Base-by-base conservation (phyloP, 1,284 basidiomycete species). In the Rhodotorula sp. region DNA sequence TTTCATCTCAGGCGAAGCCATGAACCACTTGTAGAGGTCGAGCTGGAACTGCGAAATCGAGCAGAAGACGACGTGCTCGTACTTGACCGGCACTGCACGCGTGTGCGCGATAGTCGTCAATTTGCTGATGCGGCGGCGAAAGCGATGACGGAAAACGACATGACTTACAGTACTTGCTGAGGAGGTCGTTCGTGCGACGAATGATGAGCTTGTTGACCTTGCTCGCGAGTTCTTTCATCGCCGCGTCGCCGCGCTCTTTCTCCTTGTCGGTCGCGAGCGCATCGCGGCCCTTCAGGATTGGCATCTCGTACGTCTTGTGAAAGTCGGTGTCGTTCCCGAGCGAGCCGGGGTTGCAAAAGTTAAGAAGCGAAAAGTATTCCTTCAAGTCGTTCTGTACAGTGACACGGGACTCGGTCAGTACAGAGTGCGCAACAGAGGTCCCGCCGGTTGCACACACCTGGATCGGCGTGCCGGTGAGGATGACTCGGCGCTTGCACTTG, bases 51-150 rank as follows among this genome's bases (percentile, higher is more conserved):
- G 85, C 2, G 93, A 95, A 22, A 94, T 87, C 60, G 87, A 85
- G 81, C 95, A 98, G 82, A 99, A 99, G 1, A 99, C 96, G 75
- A 99, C 96, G 73, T 98, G 94, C 81, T 99, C 95, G 83, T 99
- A 97, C 81, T 99, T 99, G 83, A 99, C 93, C 6, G 95, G 95
- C 56, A 99, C 94, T 96, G 76, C 12, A 42, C 5, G 22, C 56
- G 60, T 26, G 22, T 8, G 33, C 48, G 33, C 1, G 18, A 30
- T 0, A 55, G 44, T 7, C 10, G 22, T 33, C 12, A 24, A 18
- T 12, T 2, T 18, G 1, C 18, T 0, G 6, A 6, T 3, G 45
- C 30, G 22, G 18, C 18, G 29, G 48, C 5, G 24, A 49, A 56
- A 22, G 62, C 29, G 20, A 3, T 49, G 20, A 49, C n/a, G 8